These are phyloP conservation scores for Flaveria trinervia DNA, from an alignment of 129 eudicot species.

Conservation along the genomic window DNA sequence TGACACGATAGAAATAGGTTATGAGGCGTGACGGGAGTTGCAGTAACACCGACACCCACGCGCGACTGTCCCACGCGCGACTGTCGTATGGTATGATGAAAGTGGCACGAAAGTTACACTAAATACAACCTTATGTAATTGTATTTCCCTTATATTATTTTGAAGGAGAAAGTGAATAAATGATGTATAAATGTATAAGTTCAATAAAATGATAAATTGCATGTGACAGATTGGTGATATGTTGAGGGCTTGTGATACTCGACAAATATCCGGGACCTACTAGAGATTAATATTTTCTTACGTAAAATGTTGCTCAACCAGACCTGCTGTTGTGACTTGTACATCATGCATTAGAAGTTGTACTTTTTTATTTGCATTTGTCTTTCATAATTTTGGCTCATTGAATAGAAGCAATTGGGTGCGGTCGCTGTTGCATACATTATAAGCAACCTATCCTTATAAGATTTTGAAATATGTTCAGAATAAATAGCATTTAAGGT, in stretches of 20 bases:
- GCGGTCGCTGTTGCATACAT: conserved; percentile 31
- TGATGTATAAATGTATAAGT: background rate
- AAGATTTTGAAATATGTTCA: conserved; percentile 3
- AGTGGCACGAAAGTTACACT: background rate
- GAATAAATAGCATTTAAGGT: conserved; percentile 28
- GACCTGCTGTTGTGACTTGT: conserved; percentile 12
- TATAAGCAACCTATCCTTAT: conserved; percentile 28
- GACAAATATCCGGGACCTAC: conserved; percentile 29
- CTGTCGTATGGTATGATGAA: too few species aligned
- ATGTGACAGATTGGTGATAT: conserved; percentile 33
- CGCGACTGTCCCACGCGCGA: too few species aligned
- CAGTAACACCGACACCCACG: too few species aligned
- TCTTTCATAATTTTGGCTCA: background rate
- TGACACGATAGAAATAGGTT: too few species aligned
- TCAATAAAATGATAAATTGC: conserved; percentile 3
- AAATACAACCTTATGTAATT: background rate
- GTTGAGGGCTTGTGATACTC: conserved; percentile 4
- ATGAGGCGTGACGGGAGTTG: too few species aligned
- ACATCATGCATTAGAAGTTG: conserved; percentile 2
- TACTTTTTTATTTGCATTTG: background rate
- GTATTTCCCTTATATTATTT: background rate
- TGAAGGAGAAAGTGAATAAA: background rate
- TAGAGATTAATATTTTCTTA: background rate
- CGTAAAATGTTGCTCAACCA: conserved; percentile 19
- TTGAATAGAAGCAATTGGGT: conserved; percentile 4